Conservation (phyloP, 805 yeast genomes). For the Starmerella ratchasimensis region DNA sequence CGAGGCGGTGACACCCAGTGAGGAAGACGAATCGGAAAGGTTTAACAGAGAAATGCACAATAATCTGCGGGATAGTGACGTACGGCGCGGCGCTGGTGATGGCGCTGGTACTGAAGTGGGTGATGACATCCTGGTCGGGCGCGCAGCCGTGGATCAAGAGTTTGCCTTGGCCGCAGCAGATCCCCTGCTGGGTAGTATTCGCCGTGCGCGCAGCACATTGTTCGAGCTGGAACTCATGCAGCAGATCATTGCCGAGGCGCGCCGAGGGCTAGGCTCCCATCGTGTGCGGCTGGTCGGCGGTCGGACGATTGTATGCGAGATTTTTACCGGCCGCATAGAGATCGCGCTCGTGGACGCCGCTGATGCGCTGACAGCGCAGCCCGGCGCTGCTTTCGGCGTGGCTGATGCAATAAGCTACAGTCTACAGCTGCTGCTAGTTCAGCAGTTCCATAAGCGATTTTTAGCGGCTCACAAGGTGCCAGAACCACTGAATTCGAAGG, state of each 20-base stretch:
- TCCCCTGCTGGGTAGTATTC: slow-evolving; percentile 32
- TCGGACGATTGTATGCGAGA: slow-evolving; percentile 44
- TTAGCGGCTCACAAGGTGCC: slow-evolving; percentile 26
- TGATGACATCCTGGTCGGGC: slow-evolving; percentile 7
- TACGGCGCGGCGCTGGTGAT: background rate
- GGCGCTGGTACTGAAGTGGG: slow-evolving; percentile 4
- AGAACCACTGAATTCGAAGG: slow-evolving; percentile 12
- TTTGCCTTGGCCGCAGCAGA: background rate
- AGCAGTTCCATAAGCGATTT: slow-evolving; percentile 39
- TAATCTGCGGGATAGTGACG: background rate
- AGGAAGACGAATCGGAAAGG: too few relatives aligned
- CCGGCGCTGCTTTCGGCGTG: slow-evolving; percentile 24
- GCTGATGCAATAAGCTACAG: slow-evolving; percentile 44
- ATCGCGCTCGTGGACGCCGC: slow-evolving; percentile 43
- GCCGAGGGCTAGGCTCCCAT: slow-evolving; percentile 43
- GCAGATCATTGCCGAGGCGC: slow-evolving; percentile 65
- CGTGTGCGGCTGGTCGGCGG: slow-evolving; percentile 55
- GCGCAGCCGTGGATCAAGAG: slow-evolving; percentile 1
- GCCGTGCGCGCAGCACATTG: slow-evolving; percentile 53
- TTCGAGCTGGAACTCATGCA: slow-evolving; percentile 84
- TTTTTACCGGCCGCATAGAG: slow-evolving; percentile 54
- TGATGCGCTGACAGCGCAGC: slow-evolving; percentile 25
- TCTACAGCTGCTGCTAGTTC: slow-evolving; percentile 47
- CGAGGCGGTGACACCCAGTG: slow-evolving; percentile 1
- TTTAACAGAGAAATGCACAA: too few relatives aligned